Evolutionary conservation across 352 stramenopile genomes (phyloP).

Genomic region (Phytophthora nicotianae): DNA sequence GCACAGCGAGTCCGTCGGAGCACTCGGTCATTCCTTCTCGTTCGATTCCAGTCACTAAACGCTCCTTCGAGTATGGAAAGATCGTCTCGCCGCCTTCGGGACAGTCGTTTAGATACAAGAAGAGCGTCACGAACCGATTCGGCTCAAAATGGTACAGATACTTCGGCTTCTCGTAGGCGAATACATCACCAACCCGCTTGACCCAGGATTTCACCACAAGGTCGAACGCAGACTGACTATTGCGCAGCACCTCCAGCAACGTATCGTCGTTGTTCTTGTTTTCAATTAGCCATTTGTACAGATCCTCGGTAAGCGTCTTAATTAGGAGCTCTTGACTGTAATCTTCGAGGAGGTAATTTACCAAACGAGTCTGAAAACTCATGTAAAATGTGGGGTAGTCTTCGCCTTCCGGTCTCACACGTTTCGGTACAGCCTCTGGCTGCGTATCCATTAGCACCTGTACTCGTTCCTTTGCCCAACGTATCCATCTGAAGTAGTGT

Average conservation of each 20-base stretch:
- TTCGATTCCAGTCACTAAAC: constrained; percentile 59
- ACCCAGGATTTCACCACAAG: constrained; percentile 52
- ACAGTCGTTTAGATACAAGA: constrained; percentile 95
- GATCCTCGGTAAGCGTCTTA: constrained; percentile 40
- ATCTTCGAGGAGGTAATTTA: constrained; percentile 56
- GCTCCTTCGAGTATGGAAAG: constrained; percentile 86
- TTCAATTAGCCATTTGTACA: constrained; percentile 53
- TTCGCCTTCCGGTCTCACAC: constrained; percentile 42
- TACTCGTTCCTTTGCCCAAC: constrained; percentile 69
- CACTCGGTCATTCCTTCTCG: constrained; percentile 71
- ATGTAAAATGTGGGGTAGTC: constrained; percentile 67
- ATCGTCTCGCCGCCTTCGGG: constrained; percentile 93
- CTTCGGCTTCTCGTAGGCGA: constrained; percentile 54
- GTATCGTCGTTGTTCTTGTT: constrained; percentile 60
- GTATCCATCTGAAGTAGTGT: constrained; percentile 76
- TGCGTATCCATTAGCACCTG: constrained; percentile 54
- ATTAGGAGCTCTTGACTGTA: constrained; percentile 46
- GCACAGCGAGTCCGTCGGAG: constrained; percentile 66
- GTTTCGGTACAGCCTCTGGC: constrained; percentile 33
- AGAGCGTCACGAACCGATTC: constrained; percentile 95
- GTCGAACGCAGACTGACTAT: constrained; percentile 46
- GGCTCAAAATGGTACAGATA: constrained; percentile 67
- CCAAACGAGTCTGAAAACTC: constrained; percentile 62
- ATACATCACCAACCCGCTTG: constrained; percentile 50
- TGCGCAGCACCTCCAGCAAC: constrained; percentile 50